These are phyloP conservation scores for Curvularia hawaiiensis DNA, from an alignment of 2,329 filamentous ascomycete genomes.

Conservation along the genomic window DNA sequence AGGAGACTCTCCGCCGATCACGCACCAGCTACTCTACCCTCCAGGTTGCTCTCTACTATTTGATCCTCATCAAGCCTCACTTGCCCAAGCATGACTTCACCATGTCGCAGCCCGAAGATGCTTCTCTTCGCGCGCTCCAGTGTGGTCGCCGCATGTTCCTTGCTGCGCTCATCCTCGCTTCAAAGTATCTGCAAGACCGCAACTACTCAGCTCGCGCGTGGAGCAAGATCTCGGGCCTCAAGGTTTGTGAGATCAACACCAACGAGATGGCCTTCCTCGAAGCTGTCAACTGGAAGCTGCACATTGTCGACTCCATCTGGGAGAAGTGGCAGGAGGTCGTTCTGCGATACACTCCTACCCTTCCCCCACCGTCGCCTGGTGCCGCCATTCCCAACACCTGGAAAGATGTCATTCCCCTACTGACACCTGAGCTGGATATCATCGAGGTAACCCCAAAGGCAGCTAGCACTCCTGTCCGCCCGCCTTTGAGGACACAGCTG, in stretches of 20 bases:
- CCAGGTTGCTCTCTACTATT: conserved; percentile 94
- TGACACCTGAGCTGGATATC: conserved; percentile 63
- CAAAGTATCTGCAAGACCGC: conserved; percentile 96
- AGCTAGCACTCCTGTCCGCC: conserved; percentile 34
- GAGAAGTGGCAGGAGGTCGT: conserved; percentile 95
- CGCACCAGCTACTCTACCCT: conserved; percentile 97
- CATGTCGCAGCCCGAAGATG: conserved; percentile 80
- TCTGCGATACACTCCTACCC: conserved; percentile 75
- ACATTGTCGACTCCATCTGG: conserved; percentile 87
- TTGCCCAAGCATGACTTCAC: conserved; percentile 84
- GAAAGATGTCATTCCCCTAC: conserved; percentile 58
- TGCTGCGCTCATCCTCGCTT: conserved; percentile 90
- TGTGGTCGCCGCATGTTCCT: conserved; percentile 98
- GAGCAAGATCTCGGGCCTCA: conserved; percentile 99
- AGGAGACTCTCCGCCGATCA: conserved; percentile 93
- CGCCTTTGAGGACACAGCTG: conserved; percentile 31
- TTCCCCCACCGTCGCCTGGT: conserved; percentile 50
- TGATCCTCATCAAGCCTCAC: conserved; percentile 90
- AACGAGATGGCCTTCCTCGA: conserved; percentile 93
- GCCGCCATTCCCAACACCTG: conserved; percentile 48
- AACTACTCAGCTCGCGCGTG: conserved; percentile 97
- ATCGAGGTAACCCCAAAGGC: conserved; percentile 48
- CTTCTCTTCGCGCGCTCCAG: conserved; percentile 79
- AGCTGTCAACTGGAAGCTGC: conserved; percentile 91
- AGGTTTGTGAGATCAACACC: conserved; percentile 91